Conservation (phyloP, 345 rosid genomes). For the Lagerstroemia speciosa region DNA sequence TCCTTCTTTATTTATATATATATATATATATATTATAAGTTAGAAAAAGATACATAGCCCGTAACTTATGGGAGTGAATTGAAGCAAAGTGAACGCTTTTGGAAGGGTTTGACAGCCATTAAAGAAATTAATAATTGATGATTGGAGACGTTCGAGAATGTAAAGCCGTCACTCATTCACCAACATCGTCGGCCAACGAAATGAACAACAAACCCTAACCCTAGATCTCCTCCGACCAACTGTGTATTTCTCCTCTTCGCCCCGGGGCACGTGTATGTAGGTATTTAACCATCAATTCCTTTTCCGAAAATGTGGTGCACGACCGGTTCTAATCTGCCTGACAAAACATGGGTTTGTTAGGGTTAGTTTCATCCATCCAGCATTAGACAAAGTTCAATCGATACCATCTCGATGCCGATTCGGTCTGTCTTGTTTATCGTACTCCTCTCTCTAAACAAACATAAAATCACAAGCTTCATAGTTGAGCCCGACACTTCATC, state of each 20-base stretch:
- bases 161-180: slow-evolving; percentile 16
- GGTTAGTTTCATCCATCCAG: too few species aligned
- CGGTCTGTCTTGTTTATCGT: too few species aligned
- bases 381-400: too few species aligned
- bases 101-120: neutral
- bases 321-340: neutral
- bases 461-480: too few species aligned
- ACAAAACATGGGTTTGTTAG: too few species aligned
- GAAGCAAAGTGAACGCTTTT: neutral
- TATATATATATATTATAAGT: too few species aligned
- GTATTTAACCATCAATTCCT: too few species aligned
- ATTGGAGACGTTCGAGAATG: neutral
- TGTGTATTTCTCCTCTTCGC: neutral
- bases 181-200: neutral
- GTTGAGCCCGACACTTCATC: too few species aligned
- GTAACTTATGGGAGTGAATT: neutral
- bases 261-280: neutral
- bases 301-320: neutral
- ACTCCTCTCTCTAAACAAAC: too few species aligned
- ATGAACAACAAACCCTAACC: neutral
- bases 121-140: neutral
- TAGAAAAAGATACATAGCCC: neutral
- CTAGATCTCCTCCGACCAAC: neutral
- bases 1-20: too few species aligned
- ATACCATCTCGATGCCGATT: too few species aligned